A percentile compares a stretch with the other conserved stretches of the same genome.
phyloP scores from a whole-genome alignment of 768 basidiomycete genomes.

The Lactifluus hygrophoroides region DNA sequence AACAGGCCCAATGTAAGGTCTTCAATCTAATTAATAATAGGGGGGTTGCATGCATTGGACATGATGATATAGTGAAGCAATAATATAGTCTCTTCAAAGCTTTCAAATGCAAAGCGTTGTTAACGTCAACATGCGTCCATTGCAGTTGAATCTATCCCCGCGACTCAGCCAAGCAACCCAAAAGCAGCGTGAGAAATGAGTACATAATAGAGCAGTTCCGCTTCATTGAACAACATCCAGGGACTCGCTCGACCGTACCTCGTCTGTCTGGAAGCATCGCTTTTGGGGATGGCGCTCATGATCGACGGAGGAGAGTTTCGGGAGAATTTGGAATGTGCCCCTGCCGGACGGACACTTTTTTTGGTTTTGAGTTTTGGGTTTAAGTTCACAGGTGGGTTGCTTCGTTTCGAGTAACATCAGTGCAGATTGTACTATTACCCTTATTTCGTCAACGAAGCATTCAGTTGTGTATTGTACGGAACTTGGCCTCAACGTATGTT shows the following conservation, averaged over 20 bases:
- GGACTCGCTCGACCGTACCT: conserved; percentile 52
- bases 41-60: conserved; percentile 41
- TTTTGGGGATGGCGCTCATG: conserved; percentile 68
- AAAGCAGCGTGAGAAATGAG: conserved; percentile 34
- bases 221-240: conserved; percentile 55
- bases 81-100: too few relatives aligned
- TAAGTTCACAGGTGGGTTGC: neutral
- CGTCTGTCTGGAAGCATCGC: conserved; percentile 56
- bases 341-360: conserved; percentile 31
- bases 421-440: neutral
- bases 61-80: too few relatives aligned
- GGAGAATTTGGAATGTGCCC: conserved; percentile 30
- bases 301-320: conserved; percentile 31
- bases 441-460: neutral
- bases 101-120: too few relatives aligned
- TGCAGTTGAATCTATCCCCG: too few relatives aligned
- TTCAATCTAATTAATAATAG: conserved; percentile 43
- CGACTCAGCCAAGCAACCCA: too few relatives aligned
- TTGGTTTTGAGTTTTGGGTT: neutral
- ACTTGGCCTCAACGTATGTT: too few relatives aligned
- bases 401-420: neutral
- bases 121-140: too few relatives aligned
- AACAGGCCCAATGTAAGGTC: conserved; percentile 61
- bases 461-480: too few relatives aligned
- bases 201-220: conserved; percentile 31